These are phyloP conservation scores for Metschnikowia peoriensis DNA, from an alignment of 805 yeast genomes.

Conservation along the genomic window DNA sequence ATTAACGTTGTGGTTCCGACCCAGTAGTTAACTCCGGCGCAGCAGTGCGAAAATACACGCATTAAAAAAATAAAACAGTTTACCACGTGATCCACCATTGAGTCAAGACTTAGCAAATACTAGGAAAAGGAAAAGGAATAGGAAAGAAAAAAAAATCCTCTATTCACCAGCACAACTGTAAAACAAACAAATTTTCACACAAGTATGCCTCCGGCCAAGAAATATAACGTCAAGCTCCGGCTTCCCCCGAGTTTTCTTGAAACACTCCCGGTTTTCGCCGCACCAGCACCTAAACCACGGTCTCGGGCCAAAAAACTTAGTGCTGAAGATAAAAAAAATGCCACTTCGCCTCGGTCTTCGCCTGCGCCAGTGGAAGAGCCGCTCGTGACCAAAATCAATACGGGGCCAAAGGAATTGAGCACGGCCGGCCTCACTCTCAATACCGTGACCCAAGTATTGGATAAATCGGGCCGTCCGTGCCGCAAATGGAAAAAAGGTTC, in stretches of 20 bases:
- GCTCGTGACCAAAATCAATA: conserved; percentile 29
- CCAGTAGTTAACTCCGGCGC: no score
- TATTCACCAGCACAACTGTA: no score
- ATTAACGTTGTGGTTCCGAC: no score
- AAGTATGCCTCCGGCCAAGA: conserved; percentile 36
- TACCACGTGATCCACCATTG: no score
- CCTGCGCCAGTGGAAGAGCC: conserved; percentile 20
- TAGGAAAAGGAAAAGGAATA: no score
- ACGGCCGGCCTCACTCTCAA: conserved; percentile 42
- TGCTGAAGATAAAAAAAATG: conserved; percentile 27
- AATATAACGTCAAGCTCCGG: conserved; percentile 33
- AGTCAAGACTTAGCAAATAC: no score
- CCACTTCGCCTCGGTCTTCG: conserved; percentile 22
- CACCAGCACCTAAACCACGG: conserved; percentile 28
- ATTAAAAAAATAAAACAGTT: no score
- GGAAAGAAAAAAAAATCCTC: no score
- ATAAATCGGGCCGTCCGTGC: conserved; percentile 35
- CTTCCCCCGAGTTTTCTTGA: conserved; percentile 30
- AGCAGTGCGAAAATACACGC: no score
- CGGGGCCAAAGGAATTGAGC: conserved; percentile 40
- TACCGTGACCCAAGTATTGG: conserved; percentile 29
- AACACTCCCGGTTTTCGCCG: conserved; percentile 34
- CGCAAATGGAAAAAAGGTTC: conserved; percentile 35
- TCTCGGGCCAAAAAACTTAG: conserved; percentile 31
- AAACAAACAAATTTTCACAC: neutral